Percentiles rank a stretch among this genome's conserved stretches.
Conservation (phyloP, 164 flowering plant species). For the Stephania japonica region DNA sequence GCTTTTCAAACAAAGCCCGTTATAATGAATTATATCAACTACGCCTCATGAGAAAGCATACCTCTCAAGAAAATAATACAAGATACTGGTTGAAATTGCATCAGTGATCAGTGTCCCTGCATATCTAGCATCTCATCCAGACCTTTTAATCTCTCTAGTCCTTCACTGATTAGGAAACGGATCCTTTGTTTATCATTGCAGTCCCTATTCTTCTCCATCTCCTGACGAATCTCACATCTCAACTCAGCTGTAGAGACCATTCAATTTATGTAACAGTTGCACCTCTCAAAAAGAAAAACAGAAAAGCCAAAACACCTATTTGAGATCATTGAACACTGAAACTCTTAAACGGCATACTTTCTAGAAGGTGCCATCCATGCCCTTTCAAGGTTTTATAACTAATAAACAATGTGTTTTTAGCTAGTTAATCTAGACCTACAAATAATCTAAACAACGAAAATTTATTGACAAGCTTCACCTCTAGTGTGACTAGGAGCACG, state of each 20-base stretch:
- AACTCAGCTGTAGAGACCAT: conserved; percentile 51
- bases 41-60: no score
- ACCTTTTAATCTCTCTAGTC: conserved; percentile 58
- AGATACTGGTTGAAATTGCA: not conserved
- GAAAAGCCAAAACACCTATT: not conserved
- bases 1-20: not conserved
- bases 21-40: not conserved
- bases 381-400: conserved; percentile 1
- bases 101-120: conserved; percentile 53
- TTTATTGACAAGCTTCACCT: conserved; percentile 38
- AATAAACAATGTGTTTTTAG: not conserved
- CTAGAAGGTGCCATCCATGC: not conserved
- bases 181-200: conserved; percentile 67
- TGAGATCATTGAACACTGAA: not conserved
- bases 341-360: not conserved
- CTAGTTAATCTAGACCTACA: not conserved
- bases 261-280: not conserved
- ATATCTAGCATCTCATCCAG: conserved; percentile 84
- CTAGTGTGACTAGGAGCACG: conserved; percentile 62
- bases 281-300: not conserved
- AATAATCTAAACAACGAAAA: not conserved
- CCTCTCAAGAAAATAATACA: conserved; percentile 4
- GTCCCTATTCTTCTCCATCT: conserved; percentile 66
- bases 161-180: conserved; percentile 75
- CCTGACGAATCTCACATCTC: conserved; percentile 54